Base-by-base conservation (phyloP, 1,284 basidiomycete genomes). In the Ceratobasidium sp. region DNA sequence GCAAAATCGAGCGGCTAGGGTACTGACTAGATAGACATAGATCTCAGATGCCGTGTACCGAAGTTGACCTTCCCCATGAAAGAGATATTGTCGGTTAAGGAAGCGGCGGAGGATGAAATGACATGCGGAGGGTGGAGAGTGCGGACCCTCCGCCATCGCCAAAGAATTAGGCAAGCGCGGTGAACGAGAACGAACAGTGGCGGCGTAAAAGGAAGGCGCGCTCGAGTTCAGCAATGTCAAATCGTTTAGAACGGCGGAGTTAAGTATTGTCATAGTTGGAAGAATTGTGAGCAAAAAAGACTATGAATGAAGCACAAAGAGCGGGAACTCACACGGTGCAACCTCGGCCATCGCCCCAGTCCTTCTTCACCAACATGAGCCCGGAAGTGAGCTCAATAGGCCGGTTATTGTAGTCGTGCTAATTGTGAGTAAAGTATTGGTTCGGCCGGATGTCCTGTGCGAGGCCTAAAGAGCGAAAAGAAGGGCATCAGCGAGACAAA, bases 1-100 rank as follows among this genome's bases (percentile, higher is more conserved):
- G 99, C 98, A 84, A 99, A 98, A 86, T 99, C 98, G 83, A 99
- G 99, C 9, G 99, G 89, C 84, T 99, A 95, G 0, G 98, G 94
- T 78, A 91, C 94, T 33, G 33, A 33, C n/a, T n/a, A n/a, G n/a
- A 77, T 91, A 90, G 78, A 91, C 94, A 86, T 98, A 99, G 97
- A 99, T 98, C 72, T 95, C 95, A 79, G 93, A 92, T 0, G 97
- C 99, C 98, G 98, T 99, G 85, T 97, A 99, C 64, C 98, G 90
- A 69, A 99, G 88, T 84, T 99, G 97, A 6, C 98, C 98, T 79
- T 97, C 93, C 67, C 93, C 91, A 78, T 84, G 60, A 26, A 68
- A 20, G 2, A 66, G 33, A 75, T 44, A 20, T 73, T 46, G 72
- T 79, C 77, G 60, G 76, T 77, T 33, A 78, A 80, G 3, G 80